Evolutionary conservation across 2,329 filamentous ascomycete genomes (phyloP).

Genomic region (Balansia obtecta): DNA sequence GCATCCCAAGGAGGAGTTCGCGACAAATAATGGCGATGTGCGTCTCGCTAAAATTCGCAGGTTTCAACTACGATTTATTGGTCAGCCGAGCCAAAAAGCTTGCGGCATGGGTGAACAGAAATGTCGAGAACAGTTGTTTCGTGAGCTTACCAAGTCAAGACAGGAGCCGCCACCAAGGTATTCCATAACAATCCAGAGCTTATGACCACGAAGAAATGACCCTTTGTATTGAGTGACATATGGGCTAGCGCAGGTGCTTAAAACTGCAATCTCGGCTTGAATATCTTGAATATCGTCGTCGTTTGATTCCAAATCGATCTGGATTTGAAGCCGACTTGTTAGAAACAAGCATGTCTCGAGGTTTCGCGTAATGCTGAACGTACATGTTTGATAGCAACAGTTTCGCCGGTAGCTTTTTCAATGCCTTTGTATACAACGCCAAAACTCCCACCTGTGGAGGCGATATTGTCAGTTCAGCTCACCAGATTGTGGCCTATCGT

Average conservation of each 20-base stretch:
- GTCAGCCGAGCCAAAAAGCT: constrained; percentile 16
- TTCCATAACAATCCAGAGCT: constrained; percentile 99
- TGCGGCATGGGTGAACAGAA: background rate
- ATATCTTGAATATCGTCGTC: constrained; percentile 98
- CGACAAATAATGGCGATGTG: constrained; percentile 93
- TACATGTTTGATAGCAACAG: constrained; percentile 95
- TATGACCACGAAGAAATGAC: constrained; percentile 90
- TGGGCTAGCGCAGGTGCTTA: constrained; percentile 88
- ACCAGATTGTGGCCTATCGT: background rate
- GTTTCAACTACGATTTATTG: constrained; percentile 57
- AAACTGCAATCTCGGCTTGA: constrained; percentile 88
- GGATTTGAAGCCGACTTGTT: background rate
- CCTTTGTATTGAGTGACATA: constrained; percentile 95
- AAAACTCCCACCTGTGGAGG: constrained; percentile 69
- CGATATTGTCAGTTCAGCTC: background rate
- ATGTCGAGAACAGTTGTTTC: background rate
- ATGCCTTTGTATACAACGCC: constrained; percentile 96
- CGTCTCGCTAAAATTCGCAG: constrained; percentile 73
- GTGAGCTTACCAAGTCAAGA: constrained; percentile 62
- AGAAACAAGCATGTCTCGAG: background rate
- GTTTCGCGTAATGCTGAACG: constrained; percentile 19
- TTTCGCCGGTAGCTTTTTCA: constrained; percentile 78
- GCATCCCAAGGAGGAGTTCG: constrained; percentile 77
- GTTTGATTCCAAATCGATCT: constrained; percentile 98
- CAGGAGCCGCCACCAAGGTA: constrained; percentile 92